Evolutionary conservation across 441 rosid species (phyloP).

Genomic region (Mallotus japonicus): DNA sequence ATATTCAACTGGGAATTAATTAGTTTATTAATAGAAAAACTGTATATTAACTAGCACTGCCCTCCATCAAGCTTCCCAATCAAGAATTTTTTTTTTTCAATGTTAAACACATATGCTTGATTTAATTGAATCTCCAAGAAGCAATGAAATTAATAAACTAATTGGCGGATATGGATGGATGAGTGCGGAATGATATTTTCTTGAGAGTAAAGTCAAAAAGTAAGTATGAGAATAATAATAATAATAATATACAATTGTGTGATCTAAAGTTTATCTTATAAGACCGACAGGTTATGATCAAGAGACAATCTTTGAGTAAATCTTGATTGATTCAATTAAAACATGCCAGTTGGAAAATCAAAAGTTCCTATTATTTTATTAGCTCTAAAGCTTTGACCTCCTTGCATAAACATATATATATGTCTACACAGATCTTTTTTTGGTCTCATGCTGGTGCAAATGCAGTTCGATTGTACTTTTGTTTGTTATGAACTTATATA

Average conservation of each 20-base stretch:
- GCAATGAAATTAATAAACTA: background rate
- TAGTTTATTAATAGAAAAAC: too few relatives aligned
- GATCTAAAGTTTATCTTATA: background rate
- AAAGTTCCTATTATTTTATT: too few relatives aligned
- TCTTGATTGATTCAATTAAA: background rate
- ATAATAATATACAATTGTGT: background rate
- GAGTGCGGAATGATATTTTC: constrained; percentile 6
- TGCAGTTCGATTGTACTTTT: too few relatives aligned
- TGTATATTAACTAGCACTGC: background rate
- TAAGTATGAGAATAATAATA: background rate
- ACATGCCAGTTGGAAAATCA: background rate
- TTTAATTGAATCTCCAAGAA: background rate
- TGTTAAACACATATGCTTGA: background rate
- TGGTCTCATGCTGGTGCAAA: too few relatives aligned
- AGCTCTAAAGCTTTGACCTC: too few relatives aligned
- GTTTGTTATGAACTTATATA: background rate
- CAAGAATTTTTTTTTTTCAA: too few relatives aligned
- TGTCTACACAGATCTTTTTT: too few relatives aligned
- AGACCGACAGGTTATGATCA: background rate
- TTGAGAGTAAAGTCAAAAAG: constrained; percentile 12
- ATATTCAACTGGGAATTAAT: background rate
- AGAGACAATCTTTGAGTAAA: background rate
- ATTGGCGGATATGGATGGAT: background rate
- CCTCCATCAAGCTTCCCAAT: background rate
- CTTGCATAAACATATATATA: too few relatives aligned